Conservation (phyloP, 2,329 filamentous ascomycete genomes). For the Colletotrichum sp. region DNA sequence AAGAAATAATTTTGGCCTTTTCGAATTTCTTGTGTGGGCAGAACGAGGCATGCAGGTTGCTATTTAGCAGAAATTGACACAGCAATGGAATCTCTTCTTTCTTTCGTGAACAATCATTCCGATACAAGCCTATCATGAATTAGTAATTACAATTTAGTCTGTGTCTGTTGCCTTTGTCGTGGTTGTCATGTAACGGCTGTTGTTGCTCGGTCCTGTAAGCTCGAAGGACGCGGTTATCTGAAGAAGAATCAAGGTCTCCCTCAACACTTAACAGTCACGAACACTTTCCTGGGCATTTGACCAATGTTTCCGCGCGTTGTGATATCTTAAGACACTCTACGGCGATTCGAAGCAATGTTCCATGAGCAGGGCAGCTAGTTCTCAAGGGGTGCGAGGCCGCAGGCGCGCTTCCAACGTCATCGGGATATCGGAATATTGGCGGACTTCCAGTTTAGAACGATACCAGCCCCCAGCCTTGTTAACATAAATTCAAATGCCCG, state of each 20-base stretch:
- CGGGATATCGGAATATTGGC: background rate
- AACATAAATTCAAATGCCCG: background rate
- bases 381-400: background rate
- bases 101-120: background rate
- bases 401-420: background rate
- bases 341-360: background rate
- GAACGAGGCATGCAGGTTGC: background rate
- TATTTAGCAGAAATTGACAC: background rate
- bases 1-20: background rate
- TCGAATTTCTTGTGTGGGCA: background rate
- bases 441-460: background rate
- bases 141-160: background rate
- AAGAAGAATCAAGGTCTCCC: background rate
- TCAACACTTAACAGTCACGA: background rate
- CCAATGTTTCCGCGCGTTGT: background rate
- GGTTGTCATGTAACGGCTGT: background rate
- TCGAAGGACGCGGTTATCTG: background rate
- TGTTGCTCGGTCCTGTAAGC: background rate
- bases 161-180: background rate
- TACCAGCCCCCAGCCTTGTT: background rate
- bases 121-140: background rate
- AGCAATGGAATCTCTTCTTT: background rate
- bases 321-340: background rate
- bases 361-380: background rate
- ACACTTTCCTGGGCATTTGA: background rate